Conservation (phyloP, 2,329 filamentous ascomycete genomes). For the Herpotrichia juniperi region DNA sequence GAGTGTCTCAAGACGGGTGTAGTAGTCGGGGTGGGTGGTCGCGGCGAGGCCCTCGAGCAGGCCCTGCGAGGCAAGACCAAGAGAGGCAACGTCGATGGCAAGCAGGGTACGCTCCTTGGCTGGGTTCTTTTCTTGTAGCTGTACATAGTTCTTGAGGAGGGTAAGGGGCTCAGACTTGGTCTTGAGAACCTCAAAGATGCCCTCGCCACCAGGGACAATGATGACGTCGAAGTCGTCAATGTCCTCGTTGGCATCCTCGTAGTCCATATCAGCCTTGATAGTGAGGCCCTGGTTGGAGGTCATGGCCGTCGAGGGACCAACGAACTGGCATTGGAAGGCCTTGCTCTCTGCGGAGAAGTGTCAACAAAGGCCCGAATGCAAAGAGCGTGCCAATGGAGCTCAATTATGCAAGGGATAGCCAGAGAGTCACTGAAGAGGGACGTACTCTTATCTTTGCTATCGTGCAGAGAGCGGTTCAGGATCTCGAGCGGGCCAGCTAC, state of each 20-base stretch:
- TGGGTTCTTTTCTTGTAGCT: conserved; percentile 80
- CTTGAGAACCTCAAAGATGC: conserved; percentile 66
- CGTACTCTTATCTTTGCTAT: conserved; percentile 59
- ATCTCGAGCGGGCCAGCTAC: conserved; percentile 65
- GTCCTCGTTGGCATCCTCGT: conserved; percentile 75
- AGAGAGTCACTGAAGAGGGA: conserved; percentile 3
- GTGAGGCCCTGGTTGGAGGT: conserved; percentile 68
- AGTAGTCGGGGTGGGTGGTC: conserved; percentile 81
- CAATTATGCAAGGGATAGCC: conserved; percentile 1
- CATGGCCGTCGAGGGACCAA: conserved; percentile 53
- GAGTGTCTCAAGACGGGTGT: conserved; percentile 81
- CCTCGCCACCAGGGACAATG: conserved; percentile 75
- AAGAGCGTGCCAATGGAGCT: conserved; percentile 5
- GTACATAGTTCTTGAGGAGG: conserved; percentile 77
- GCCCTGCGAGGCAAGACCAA: conserved; percentile 77
- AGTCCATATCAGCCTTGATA: conserved; percentile 76
- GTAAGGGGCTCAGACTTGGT: conserved; percentile 64
- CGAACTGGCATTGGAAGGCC: conserved; percentile 61
- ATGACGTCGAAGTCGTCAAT: conserved; percentile 81
- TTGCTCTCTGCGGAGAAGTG: conserved; percentile 50
- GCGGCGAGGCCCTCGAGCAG: conserved; percentile 79
- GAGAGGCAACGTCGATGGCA: conserved; percentile 78
- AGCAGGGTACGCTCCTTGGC: conserved; percentile 80
- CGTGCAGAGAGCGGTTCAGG: conserved; percentile 60
- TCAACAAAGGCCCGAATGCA: conserved; percentile 21